Evolutionary conservation across 140 eudicot genomes (phyloP).

Genomic region (Cichorium intybus): DNA sequence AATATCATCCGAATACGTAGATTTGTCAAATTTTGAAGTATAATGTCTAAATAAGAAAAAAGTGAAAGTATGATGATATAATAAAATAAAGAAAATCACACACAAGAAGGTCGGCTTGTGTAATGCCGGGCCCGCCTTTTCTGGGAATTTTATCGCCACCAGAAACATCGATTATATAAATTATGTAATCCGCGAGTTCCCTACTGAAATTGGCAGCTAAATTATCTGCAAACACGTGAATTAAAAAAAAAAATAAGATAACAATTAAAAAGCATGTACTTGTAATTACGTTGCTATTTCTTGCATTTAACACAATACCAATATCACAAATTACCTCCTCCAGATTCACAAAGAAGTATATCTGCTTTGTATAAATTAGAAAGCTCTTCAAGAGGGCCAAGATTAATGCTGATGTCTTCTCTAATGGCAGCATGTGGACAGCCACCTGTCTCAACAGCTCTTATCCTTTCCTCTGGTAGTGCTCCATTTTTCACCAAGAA

Average conservation of each 20-base stretch:
- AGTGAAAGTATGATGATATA: not conserved
- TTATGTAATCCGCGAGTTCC: constrained; percentile 96
- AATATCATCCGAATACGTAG: no score
- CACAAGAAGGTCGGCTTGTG: constrained; percentile 97
- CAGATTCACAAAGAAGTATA: constrained; percentile 97
- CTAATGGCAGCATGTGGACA: constrained; percentile 99
- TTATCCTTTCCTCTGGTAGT: constrained; percentile 92
- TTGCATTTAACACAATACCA: not conserved
- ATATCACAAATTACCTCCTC: constrained; percentile 64
- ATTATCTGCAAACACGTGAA: constrained; percentile 62
- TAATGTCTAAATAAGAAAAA: no score
- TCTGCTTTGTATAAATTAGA: constrained; percentile 85
- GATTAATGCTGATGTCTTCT: constrained; percentile 97
- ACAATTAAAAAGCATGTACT: not conserved
- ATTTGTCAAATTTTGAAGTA: no score
- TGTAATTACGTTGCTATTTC: not conserved
- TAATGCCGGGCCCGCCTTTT: constrained; percentile 97
- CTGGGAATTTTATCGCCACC: constrained; percentile 97
- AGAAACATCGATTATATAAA: constrained; percentile 92
- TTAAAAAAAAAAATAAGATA: not conserved
- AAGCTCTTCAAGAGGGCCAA: constrained; percentile 96
- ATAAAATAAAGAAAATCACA: constrained; percentile 18
- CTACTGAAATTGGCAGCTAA: constrained; percentile 97
- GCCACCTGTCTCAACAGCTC: constrained; percentile 99
- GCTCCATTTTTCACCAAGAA: constrained; percentile 93